Evolutionary conservation across 306 rosid genomes (phyloP).

Genomic region (Adenanthera pavonina): DNA sequence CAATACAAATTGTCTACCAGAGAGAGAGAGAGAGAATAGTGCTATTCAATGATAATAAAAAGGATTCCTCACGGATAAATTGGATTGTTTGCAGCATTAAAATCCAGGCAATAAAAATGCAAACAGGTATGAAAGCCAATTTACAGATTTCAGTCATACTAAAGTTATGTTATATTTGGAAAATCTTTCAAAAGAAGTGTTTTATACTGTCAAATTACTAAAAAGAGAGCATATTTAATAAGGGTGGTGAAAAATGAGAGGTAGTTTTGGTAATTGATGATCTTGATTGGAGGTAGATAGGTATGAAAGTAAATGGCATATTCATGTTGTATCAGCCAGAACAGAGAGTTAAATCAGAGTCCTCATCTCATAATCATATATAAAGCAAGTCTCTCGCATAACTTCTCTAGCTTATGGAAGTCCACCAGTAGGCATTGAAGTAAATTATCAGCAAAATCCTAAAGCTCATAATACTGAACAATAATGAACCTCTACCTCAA

Average conservation of each 20-base stretch:
- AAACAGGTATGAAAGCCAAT: not conserved
- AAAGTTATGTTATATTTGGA: not conserved
- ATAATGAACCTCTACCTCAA: slow-evolving; percentile 59
- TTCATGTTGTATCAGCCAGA: not conserved
- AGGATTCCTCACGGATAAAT: not conserved
- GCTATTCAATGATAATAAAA: not conserved
- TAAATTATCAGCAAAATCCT: slow-evolving; percentile 20
- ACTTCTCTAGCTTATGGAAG: not conserved
- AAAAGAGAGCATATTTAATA: not conserved
- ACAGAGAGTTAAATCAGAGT: not conserved
- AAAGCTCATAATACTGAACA: slow-evolving; percentile 16
- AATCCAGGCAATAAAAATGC: not conserved
- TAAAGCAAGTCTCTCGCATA: not conserved
- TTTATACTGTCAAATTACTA: not conserved
- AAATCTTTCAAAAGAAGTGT: not conserved
- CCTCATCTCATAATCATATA: not conserved
- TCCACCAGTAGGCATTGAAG: not conserved
- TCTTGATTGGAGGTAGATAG: not conserved
- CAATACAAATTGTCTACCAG: not conserved
- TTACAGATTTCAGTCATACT: not conserved
- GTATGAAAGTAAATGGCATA: not conserved
- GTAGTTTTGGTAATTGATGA: not conserved
- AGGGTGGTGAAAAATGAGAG: not conserved
- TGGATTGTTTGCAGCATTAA: not conserved
- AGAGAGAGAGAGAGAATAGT: too few relatives aligned